phyloP scores from a whole-genome alignment of 2,329 filamentous ascomycete genomes.

The Stachybotrys chlorohalonatus region DNA sequence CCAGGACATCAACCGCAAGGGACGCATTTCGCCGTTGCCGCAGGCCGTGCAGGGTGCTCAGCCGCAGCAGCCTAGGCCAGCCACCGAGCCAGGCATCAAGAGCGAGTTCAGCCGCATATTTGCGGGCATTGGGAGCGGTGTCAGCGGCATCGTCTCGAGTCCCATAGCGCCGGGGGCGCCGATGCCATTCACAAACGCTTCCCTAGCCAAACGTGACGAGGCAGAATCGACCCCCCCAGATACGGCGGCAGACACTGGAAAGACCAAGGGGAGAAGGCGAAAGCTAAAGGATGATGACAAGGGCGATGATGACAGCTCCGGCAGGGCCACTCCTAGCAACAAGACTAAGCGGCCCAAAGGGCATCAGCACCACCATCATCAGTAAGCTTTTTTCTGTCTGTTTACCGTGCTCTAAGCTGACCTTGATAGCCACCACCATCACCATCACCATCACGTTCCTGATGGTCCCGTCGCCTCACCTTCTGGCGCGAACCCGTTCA shows the following conservation, averaged over 20 bases:
- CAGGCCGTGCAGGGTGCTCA: slow-evolving; percentile 92
- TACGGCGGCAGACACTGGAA: slow-evolving; percentile 30
- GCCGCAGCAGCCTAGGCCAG: slow-evolving; percentile 66
- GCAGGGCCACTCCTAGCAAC: slow-evolving; percentile 49
- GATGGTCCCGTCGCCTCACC: slow-evolving; percentile 37
- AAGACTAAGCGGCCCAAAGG: slow-evolving; percentile 61
- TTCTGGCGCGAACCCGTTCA: slow-evolving; percentile 34
- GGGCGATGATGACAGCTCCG: slow-evolving; percentile 57
- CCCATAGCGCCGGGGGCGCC: slow-evolving; percentile 31
- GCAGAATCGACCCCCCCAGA: slow-evolving; percentile 35
- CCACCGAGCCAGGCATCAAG: slow-evolving; percentile 82
- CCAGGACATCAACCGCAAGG: slow-evolving; percentile 72
- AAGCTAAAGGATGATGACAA: slow-evolving; percentile 65
- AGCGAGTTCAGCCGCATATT: slow-evolving; percentile 94
- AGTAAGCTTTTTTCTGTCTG: slow-evolving; percentile 35
- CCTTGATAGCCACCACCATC: slow-evolving; percentile 41
- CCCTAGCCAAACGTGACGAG: slow-evolving; percentile 44
- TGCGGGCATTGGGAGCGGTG: slow-evolving; percentile 68
- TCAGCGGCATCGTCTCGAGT: slow-evolving; percentile 41
- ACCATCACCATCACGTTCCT: slow-evolving; percentile 46
- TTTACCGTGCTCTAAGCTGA: slow-evolving; percentile 8
- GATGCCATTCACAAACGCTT: slow-evolving; percentile 36
- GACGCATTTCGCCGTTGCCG: slow-evolving; percentile 77
- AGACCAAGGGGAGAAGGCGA: slow-evolving; percentile 50
- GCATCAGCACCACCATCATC: slow-evolving; percentile 55